Base-by-base conservation (phyloP, 495 filamentous ascomycete genomes). In the Penicillium antarcticum region DNA sequence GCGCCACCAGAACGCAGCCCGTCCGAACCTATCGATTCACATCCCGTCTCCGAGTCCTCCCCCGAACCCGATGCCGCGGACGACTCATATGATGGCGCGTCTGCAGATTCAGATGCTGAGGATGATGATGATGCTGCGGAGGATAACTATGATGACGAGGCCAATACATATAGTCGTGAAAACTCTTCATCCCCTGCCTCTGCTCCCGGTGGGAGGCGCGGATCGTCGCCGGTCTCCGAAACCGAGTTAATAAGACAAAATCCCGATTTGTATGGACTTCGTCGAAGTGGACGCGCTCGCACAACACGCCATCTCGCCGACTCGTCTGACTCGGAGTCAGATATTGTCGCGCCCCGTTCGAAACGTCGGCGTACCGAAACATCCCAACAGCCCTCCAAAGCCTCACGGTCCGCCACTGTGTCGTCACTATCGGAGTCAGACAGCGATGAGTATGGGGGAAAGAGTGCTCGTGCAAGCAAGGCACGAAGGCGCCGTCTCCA, bases 201-300 rank as follows among this genome's bases (percentile, higher is more conserved):
- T 29, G 74, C 73, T 35, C 80, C 80, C 57, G 80, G 80, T 35
- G 65, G 79, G 19, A 96, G 96, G 77, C 84, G 90, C 58, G 96
- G 92, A 74, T 79, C 80, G 19, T 76, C 77, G 34, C 72, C 73
- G 19, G 80, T 85, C 17, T 86, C 88, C 38, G 89, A 95, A 52
- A 86, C 89, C 24, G 87, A 92, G 18, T 88, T 83, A 58, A 96
- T 96, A 56, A 77, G 83, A 55, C 85, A 90, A 62, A 91, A 98
- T 65, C 94, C 94, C n/a, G 94, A 97, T 64, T 74, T 98, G 16
- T 98, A 97, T 71, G 94, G 92, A 14, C 76, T 99, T 42, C 81
- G 94, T 53, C 81, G 94, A 63, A 98, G 94, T 74, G 91, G 77
- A 59, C 80, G 84, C 54, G 79, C 82, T 38, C 77, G 80, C 54